Conservation (phyloP, 129 eudicot species). For the Cynara cardunculus region DNA sequence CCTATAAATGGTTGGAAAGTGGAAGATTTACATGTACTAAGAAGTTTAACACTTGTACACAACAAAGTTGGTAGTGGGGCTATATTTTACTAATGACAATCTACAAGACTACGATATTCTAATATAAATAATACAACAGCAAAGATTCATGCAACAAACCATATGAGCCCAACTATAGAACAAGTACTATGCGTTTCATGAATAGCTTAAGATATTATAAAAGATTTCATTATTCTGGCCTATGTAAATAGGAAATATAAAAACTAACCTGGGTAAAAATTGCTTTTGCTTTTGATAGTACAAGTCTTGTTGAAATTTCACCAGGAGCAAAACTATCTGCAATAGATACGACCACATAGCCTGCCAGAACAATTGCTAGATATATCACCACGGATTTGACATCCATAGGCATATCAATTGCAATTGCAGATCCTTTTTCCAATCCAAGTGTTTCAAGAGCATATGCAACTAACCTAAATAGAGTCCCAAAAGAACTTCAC, state of each 20-base stretch:
- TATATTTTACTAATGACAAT: too few relatives aligned
- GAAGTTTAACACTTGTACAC: too few relatives aligned
- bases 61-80: too few relatives aligned
- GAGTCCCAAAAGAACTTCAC: slow-evolving; percentile 11
- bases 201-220: neutral
- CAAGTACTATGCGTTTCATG: neutral
- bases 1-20: too few relatives aligned
- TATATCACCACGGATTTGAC: slow-evolving; percentile 84
- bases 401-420: slow-evolving; percentile 97
- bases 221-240: neutral
- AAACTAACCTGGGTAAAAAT: slow-evolving; percentile 82
- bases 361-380: slow-evolving; percentile 87
- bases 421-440: slow-evolving; percentile 81
- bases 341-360: slow-evolving; percentile 83
- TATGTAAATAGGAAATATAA: neutral
- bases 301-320: slow-evolving; percentile 76
- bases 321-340: slow-evolving; percentile 93
- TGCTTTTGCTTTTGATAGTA: slow-evolving; percentile 72
- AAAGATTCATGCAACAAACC: too few relatives aligned
- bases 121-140: too few relatives aligned
- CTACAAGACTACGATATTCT: too few relatives aligned
- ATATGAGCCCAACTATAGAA: too few relatives aligned
- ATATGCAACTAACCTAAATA: slow-evolving; percentile 69
- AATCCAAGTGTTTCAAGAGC: slow-evolving; percentile 64
- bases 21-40: too few relatives aligned